Conservation (phyloP, 1,284 basidiomycete species). For the Moniliophthora roreri region DNA sequence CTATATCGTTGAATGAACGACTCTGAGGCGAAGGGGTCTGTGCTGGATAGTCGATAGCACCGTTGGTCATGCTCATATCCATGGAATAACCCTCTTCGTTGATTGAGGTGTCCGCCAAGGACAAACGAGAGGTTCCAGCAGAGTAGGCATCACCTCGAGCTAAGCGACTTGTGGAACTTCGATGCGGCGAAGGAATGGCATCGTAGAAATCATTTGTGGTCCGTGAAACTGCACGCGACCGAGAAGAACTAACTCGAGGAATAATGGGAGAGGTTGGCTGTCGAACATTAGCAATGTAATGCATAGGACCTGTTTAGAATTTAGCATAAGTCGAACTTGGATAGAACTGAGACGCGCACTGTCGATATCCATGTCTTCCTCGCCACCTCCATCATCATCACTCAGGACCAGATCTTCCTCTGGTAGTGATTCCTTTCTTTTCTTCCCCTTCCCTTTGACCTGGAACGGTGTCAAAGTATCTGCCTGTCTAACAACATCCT, state of each 20-base stretch:
- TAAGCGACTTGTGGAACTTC: slow-evolving; percentile 29
- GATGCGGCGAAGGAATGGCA: slow-evolving; percentile 59
- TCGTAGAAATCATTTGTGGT: slow-evolving; percentile 65
- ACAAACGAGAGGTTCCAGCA: slow-evolving; percentile 38
- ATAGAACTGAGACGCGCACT: slow-evolving; percentile 36
- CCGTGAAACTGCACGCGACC: slow-evolving; percentile 51
- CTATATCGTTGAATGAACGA: slow-evolving; percentile 45
- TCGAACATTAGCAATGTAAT: slow-evolving; percentile 53
- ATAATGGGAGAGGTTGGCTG: slow-evolving; percentile 45
- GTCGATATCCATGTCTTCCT: slow-evolving; percentile 72
- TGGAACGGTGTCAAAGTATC: slow-evolving; percentile 64
- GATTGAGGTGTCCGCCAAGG: slow-evolving; percentile 43
- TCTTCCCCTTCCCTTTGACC: slow-evolving; percentile 46
- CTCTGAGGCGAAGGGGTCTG: slow-evolving; percentile 32
- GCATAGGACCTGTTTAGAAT: slow-evolving; percentile 44
- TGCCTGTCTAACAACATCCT: slow-evolving; percentile 70
- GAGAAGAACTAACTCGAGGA: slow-evolving; percentile 43
- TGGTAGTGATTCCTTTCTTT: slow-evolving; percentile 36
- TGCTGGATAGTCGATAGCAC: slow-evolving; percentile 31
- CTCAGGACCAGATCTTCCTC: slow-evolving; percentile 34
- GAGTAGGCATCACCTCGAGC: slow-evolving; percentile 35
- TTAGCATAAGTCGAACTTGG: slow-evolving; percentile 2
- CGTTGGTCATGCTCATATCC: slow-evolving; percentile 28
- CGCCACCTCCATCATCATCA: slow-evolving; percentile 58
- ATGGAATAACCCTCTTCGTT: slow-evolving; percentile 24